phyloP scores from a whole-genome alignment of 192 early-diverging fungal species.

The Backusella parvicylindrica region DNA sequence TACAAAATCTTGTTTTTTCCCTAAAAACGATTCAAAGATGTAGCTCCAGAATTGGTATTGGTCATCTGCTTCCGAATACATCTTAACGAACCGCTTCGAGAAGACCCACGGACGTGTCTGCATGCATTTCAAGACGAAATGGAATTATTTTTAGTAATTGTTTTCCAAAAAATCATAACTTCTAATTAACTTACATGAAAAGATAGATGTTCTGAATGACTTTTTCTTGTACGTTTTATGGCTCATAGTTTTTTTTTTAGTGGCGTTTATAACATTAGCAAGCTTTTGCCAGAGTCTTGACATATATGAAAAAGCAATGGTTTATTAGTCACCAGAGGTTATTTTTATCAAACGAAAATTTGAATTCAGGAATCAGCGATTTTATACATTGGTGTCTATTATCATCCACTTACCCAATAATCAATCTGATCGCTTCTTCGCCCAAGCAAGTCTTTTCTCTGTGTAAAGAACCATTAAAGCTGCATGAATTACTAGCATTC shows the following conservation, averaged over 20 bases:
- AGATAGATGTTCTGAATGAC: neutral
- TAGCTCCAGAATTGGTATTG: slow-evolving; percentile 10
- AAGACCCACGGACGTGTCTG: slow-evolving; percentile 1
- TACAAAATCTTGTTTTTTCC: slow-evolving; percentile 5
- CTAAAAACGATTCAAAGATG: slow-evolving; percentile 9
- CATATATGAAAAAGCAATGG: neutral
- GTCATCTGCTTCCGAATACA: neutral
- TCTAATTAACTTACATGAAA: neutral
- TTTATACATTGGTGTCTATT: too few species aligned
- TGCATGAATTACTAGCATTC: too few species aligned
- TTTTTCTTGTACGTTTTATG: neutral
- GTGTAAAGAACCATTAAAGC: too few species aligned
- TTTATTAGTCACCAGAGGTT: slow-evolving; percentile 3
- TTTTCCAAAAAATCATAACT: neutral
- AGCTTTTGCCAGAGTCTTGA: neutral
- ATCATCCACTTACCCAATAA: too few species aligned
- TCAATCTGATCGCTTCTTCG: too few species aligned
- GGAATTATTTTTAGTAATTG: neutral
- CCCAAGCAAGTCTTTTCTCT: too few species aligned
- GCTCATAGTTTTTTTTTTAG: neutral
- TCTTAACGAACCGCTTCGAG: neutral
- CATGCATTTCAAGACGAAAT: neutral
- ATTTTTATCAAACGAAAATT: slow-evolving; percentile 7
- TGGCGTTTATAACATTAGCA: neutral
- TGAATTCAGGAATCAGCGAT: too few species aligned